Conservation (phyloP, 345 rosid genomes). For the Syzygium aqueum region DNA sequence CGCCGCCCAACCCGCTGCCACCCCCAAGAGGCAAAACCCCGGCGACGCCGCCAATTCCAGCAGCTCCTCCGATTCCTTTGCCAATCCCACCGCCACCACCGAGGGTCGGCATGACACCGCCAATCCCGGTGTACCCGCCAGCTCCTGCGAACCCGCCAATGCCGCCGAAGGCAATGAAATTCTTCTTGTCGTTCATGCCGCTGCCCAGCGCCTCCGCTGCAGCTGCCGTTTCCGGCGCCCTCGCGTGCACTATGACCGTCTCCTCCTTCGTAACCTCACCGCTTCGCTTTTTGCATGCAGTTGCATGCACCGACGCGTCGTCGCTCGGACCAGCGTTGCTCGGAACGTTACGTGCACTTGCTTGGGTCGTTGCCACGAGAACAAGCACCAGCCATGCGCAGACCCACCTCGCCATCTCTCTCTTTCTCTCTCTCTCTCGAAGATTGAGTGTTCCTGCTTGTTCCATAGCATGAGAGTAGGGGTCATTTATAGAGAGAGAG, state of each 20-base stretch:
- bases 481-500: not conserved
- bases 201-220: conserved; percentile 26
- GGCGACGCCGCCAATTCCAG: conserved; percentile 48
- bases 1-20: conserved; percentile 10
- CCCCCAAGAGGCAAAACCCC: conserved; percentile 28
- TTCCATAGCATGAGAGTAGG: not conserved
- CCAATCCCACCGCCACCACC: conserved; percentile 50
- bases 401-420: not conserved
- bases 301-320: not conserved
- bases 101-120: conserved; percentile 39
- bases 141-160: conserved; percentile 68
- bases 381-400: not conserved
- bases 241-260: not conserved
- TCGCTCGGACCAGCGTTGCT: not conserved
- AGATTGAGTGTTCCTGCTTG: not conserved
- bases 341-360: not conserved
- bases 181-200: conserved; percentile 49
- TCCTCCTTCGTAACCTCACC: not conserved
- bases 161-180: conserved; percentile 40
- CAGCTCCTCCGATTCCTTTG: conserved; percentile 45
- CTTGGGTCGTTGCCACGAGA: not conserved
- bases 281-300: not conserved
- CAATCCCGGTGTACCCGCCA: conserved; percentile 60
- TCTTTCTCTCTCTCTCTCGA: not conserved
- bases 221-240: conserved; percentile 7